phyloP scores from a whole-genome alignment of 179 eudicot species.

The Actinidia arguta region DNA sequence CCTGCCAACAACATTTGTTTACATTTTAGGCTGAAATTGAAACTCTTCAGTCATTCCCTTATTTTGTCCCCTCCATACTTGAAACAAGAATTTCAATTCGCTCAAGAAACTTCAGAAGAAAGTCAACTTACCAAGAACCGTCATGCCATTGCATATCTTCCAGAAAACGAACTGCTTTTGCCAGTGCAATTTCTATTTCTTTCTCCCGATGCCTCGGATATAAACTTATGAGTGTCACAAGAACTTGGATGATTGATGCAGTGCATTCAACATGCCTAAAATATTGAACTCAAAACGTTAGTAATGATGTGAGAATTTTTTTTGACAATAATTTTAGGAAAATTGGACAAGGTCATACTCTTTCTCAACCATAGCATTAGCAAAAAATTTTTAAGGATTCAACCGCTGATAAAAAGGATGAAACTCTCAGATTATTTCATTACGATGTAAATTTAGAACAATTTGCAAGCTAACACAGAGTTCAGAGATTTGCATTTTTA shows the following conservation, averaged over 20 bases:
- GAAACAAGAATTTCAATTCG: not conserved
- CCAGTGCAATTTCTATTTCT: conserved; percentile 25
- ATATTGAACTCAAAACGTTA: not conserved
- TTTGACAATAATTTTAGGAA: not conserved
- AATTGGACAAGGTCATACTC: not conserved
- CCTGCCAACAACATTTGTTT: conserved; percentile 4
- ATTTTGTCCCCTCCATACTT: no score
- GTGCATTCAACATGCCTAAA: conserved; percentile 30
- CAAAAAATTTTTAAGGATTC: conserved; percentile 26
- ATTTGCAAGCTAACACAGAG: no score
- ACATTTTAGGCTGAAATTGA: not conserved
- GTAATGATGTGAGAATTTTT: not conserved
- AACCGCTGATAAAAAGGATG: not conserved
- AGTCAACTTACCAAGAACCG: conserved; percentile 29
- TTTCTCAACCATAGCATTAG: conserved; percentile 17
- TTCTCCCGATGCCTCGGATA: conserved; percentile 18
- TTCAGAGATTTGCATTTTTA: not conserved
- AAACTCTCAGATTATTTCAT: not conserved
- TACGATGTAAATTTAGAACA: no score
- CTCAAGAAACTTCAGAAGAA: not conserved
- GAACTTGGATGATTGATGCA: conserved; percentile 15
- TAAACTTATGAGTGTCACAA: conserved; percentile 13
- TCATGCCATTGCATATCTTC: conserved; percentile 20
- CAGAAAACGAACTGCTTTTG: conserved; percentile 11
- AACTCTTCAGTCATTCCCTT: not conserved